Evolutionary conservation across 371 early-diverging fungal genomes (phyloP).

Genomic region (Mucor irregularis): DNA sequence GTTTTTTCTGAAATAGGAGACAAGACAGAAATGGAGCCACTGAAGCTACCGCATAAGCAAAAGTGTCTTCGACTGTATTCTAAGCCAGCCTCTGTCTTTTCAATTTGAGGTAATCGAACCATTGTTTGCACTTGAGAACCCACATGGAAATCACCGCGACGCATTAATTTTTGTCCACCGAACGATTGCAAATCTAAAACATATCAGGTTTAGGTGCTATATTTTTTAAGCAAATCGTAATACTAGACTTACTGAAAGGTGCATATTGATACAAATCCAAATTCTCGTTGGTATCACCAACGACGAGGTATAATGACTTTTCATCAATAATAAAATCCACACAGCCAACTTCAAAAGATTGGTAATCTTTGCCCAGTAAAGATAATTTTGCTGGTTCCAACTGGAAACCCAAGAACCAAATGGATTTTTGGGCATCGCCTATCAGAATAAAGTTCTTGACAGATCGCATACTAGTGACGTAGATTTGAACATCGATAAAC

Average conservation of each 20-base stretch:
- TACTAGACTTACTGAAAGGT: conserved; percentile 84
- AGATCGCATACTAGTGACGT: conserved; percentile 78
- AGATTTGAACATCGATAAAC: conserved; percentile 94
- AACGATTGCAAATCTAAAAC: conserved; percentile 80
- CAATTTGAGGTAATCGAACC: conserved; percentile 58
- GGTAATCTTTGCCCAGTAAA: conserved; percentile 89
- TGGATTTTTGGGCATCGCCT: conserved; percentile 91
- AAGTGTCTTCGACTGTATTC: conserved; percentile 45
- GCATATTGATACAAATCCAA: conserved; percentile 83
- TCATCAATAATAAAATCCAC: conserved; percentile 82
- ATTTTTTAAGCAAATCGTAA: background rate
- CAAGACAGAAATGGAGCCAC: conserved; percentile 74
- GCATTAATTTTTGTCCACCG: conserved; percentile 87
- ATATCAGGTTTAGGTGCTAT: background rate
- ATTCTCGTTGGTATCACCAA: conserved; percentile 84
- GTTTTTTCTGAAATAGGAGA: conserved; percentile 87
- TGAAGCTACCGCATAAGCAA: conserved; percentile 57
- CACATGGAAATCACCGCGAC: conserved; percentile 87
- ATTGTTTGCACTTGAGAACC: conserved; percentile 73
- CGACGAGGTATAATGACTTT: conserved; percentile 69
- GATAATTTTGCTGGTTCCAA: conserved; percentile 92
- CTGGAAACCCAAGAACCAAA: conserved; percentile 96
- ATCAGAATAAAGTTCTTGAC: conserved; percentile 92
- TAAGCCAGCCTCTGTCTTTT: conserved; percentile 25
- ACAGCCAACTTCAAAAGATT: conserved; percentile 69